Evolutionary conservation across 164 flowering plant species (phyloP), one percentile per base, ranked within the genome.

Genomic region (Sextonia rubra): DNA sequence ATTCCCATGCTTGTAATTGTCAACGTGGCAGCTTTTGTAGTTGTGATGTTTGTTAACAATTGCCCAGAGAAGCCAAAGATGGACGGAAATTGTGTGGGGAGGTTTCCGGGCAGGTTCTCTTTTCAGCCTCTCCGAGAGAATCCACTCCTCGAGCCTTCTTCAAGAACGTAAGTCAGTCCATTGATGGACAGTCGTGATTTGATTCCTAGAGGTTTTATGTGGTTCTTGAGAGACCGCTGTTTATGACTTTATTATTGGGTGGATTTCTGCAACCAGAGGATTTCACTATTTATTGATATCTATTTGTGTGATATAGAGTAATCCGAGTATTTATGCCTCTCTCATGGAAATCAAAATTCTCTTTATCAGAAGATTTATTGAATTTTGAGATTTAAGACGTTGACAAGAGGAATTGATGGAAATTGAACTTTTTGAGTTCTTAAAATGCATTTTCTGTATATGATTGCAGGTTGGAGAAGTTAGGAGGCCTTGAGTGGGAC

Each of bases 101-200:
- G 79, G 84, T 88, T 85, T 75, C 90, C 90, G 8, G 90, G 90
- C 18, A 76, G 95, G 73, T 83, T 91, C 71, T 89, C 97, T 0
- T 93, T 93, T 72, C 80, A 93, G 82, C 95, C 98, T 7, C 69
- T 86, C 48, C 71, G 68, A 55, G 89, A 87, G 63, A 91, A 93
- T 81, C 97, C 97, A 23, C 86, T 93, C 56, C 79, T 90, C 49
- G 98, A 95, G 18, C 95, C 98, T 60, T 91, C 97, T 79, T 81
- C 95, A 69, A 29, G 75, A 12, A 86, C 95, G 98, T 93, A 83
- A 83, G 76, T 30, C 8, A 0, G 11, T 47, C 1, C 49, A 6
- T n/a, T n/a, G n/a, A n/a, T n/a, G n/a, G n/a, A n/a, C n/a, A n/a
- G n/a, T n/a, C n/a, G n/a, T n/a, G n/a, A n/a, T n/a, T n/a, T n/a